Conservation (phyloP, 768 basidiomycete genomes). For the Hygrophorus pudorinus region DNA sequence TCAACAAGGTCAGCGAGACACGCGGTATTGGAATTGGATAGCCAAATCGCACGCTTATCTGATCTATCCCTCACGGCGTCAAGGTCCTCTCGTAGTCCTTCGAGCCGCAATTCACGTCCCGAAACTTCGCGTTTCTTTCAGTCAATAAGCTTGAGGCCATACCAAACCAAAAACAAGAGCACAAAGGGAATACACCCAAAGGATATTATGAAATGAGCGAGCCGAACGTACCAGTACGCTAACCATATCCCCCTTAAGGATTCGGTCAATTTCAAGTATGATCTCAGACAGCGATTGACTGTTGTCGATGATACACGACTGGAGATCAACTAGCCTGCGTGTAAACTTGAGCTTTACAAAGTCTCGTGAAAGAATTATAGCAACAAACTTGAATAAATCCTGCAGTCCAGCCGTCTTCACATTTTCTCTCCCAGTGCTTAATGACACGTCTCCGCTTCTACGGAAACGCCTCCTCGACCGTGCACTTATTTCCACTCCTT, state of each 20-base stretch:
- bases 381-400: slow-evolving; percentile 59
- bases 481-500: slow-evolving; percentile 11
- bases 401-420: slow-evolving; percentile 50
- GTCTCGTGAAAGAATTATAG: slow-evolving; percentile 5
- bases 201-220: slow-evolving; percentile 1
- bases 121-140: slow-evolving; percentile 58
- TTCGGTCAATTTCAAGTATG: slow-evolving; percentile 35
- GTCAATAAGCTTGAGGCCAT: slow-evolving; percentile 19
- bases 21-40: not conserved
- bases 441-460: slow-evolving; percentile 13
- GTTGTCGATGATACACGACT: slow-evolving; percentile 42
- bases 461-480: slow-evolving; percentile 25
- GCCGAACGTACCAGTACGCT: slow-evolving; percentile 31
- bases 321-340: slow-evolving; percentile 41
- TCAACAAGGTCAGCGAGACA: not conserved
- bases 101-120: slow-evolving; percentile 49
- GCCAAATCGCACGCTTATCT: slow-evolving; percentile 32
- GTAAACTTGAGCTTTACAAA: slow-evolving; percentile 3
- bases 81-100: slow-evolving; percentile 36
- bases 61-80: slow-evolving; percentile 31
- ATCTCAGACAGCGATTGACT: slow-evolving; percentile 38
- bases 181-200: slow-evolving; percentile 6
- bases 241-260: slow-evolving; percentile 31
- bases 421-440: slow-evolving; percentile 9
- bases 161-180: slow-evolving; percentile 7